Percentiles rank a stretch among this genome's conserved stretches.
Conservation (phyloP, 2,329 filamentous ascomycete species). For the Colletotrichum higginsianum region DNA sequence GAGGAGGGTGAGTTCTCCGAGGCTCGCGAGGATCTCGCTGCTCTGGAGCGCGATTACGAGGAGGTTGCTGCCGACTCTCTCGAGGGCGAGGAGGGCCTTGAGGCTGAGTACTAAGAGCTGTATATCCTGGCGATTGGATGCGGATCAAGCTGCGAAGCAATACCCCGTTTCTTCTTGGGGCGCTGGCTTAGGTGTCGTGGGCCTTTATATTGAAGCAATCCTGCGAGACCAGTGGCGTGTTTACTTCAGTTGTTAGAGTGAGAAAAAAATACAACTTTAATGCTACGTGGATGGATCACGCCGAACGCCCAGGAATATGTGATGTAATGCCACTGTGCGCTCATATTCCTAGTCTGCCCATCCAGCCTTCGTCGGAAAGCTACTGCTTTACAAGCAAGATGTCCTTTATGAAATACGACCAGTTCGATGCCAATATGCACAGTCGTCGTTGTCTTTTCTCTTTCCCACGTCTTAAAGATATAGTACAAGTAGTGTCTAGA, state of each 20-base stretch:
- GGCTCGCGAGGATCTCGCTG: conserved; percentile 97
- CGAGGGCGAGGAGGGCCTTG: conserved; percentile 86
- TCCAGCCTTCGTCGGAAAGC: background rate
- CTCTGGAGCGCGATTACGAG: conserved; percentile 98
- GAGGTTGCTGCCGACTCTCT: conserved; percentile 97
- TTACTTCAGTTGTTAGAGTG: conserved; percentile 42
- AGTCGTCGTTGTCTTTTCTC: background rate
- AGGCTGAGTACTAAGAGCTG: conserved; percentile 87
- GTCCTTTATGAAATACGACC: background rate
- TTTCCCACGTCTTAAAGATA: background rate
- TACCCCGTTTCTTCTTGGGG: conserved; percentile 20
- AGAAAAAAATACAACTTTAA: conserved; percentile 43
- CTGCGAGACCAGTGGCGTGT: conserved; percentile 31
- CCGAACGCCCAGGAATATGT: background rate
- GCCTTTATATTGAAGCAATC: conserved; percentile 23
- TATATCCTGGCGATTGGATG: conserved; percentile 41
- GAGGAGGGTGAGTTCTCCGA: conserved; percentile 99
- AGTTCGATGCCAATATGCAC: too few species aligned
- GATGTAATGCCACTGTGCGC: background rate
- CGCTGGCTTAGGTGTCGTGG: conserved; percentile 25
- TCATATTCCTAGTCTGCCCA: too few species aligned
- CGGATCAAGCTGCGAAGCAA: conserved; percentile 34
- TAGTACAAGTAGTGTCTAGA: background rate
- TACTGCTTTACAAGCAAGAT: background rate
- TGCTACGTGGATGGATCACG: conserved; percentile 36